phyloP scores from a whole-genome alignment of 2,329 filamentous ascomycete genomes.

The Aspergillus sp. region DNA sequence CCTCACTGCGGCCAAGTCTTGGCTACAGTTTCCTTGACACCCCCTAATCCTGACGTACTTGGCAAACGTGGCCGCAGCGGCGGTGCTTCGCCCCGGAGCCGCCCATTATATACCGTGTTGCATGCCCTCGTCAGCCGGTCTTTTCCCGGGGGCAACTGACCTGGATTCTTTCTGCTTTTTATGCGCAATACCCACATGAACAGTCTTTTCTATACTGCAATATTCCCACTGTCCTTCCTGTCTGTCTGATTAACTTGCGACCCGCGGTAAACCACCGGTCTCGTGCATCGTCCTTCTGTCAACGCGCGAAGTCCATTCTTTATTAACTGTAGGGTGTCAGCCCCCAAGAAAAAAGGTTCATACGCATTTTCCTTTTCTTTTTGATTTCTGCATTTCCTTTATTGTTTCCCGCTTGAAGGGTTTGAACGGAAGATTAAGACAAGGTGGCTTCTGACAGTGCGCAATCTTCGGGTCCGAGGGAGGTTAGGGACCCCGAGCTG shows the following conservation, averaged over 20 bases:
- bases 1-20: not conserved
- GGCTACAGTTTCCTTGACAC: not conserved
- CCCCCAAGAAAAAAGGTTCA: not conserved
- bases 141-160: slow-evolving; percentile 3
- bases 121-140: slow-evolving; percentile 2
- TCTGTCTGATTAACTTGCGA: not conserved
- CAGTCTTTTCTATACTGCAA: not conserved
- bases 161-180: not conserved
- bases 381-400: not conserved
- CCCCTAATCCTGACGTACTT: slow-evolving; percentile 1
- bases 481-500: slow-evolving; percentile 35
- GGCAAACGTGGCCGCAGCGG: slow-evolving; percentile 17
- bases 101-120: slow-evolving; percentile 4
- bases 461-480: slow-evolving; percentile 27
- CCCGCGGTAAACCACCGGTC: not conserved
- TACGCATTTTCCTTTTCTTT: not conserved
- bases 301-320: not conserved
- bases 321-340: not conserved
- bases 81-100: not conserved
- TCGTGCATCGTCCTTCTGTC: not conserved
- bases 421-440: slow-evolving; percentile 14
- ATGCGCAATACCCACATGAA: slow-evolving; percentile 2
- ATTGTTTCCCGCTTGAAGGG: not conserved
- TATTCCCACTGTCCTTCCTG: not conserved
- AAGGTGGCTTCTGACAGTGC: slow-evolving; percentile 36